Percentiles rank a stretch among this genome's conserved stretches.
These are phyloP conservation scores for Syncephalastrum sp. DNA, from an alignment of 371 early-diverging fungal genomes.

Conservation along the genomic window DNA sequence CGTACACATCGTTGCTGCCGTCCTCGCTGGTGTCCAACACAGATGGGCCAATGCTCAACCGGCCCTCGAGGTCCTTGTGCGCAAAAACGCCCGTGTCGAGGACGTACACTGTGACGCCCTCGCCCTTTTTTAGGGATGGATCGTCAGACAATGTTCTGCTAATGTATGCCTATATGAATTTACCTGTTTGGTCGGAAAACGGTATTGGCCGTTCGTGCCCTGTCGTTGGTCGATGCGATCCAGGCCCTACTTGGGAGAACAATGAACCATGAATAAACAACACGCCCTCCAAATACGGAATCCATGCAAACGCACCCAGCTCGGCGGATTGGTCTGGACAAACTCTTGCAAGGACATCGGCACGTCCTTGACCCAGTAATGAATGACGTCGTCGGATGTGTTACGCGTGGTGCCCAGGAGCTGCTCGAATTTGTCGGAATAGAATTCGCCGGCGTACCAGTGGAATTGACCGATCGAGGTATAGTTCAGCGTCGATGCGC, in stretches of 20 bases:
- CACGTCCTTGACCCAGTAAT: conserved; percentile 43
- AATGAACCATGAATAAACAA: not conserved
- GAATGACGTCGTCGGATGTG: conserved; percentile 19
- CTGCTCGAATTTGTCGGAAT: conserved; percentile 21
- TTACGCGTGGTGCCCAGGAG: not conserved
- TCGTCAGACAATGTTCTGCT: too few relatives aligned
- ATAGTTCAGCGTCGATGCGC: conserved; percentile 7
- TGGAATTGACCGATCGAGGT: conserved; percentile 36
- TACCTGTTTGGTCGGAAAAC: conserved; percentile 35
- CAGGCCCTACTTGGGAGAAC: conserved; percentile 21
- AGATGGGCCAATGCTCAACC: conserved; percentile 30
- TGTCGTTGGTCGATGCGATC: conserved; percentile 46
- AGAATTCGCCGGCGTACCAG: conserved; percentile 38
- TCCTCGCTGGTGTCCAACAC: conserved; percentile 14
- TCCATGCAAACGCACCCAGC: conserved; percentile 32
- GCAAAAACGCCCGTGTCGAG: conserved; percentile 32
- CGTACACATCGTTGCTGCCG: conserved; percentile 23
- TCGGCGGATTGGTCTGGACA: conserved; percentile 41
- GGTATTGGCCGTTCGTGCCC: conserved; percentile 34
- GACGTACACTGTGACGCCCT: conserved; percentile 38
- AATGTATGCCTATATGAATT: not conserved
- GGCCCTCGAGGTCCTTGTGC: conserved; percentile 37
- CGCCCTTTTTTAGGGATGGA: conserved; percentile 11
- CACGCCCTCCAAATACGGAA: not conserved
- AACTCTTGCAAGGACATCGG: conserved; percentile 39